A percentile compares a stretch with the other conserved stretches of the same genome.
phyloP scores from a whole-genome alignment of 768 basidiomycete species.

The Pleurotus salmoneostramineus region DNA sequence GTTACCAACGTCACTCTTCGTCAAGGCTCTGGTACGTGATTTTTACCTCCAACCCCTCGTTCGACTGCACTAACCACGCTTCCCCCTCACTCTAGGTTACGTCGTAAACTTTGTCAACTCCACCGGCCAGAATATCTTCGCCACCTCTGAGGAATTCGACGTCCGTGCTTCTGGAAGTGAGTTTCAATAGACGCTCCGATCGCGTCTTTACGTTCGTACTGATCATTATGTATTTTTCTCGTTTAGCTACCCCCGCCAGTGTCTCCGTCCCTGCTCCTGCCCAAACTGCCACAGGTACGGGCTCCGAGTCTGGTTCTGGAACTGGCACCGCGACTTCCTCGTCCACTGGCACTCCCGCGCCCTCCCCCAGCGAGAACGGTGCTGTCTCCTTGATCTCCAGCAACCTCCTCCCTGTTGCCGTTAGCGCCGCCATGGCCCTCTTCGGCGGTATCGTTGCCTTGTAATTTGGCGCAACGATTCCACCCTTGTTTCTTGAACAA shows the following conservation, averaged over 20 bases:
- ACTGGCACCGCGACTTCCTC: not conserved
- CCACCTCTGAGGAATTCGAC: conserved; percentile 1
- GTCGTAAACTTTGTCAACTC: conserved; percentile 4
- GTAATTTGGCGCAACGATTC: not conserved
- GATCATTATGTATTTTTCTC: not conserved
- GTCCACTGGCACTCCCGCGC: not conserved
- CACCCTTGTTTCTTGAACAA: not conserved
- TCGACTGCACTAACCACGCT: not conserved
- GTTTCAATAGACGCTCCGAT: not conserved
- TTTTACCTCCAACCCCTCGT: not conserved
- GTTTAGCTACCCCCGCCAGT: conserved; percentile 1
- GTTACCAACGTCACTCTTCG: conserved; percentile 4
- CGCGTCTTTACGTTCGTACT: not conserved
- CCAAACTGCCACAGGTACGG: not conserved
- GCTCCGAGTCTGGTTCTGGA: not conserved
- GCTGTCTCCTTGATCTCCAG: not conserved
- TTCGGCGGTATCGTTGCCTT: not conserved
- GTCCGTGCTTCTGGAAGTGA: conserved; percentile 4
- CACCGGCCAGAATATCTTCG: not conserved
- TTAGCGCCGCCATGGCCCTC: conserved; percentile 5
- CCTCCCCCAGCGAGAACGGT: not conserved
- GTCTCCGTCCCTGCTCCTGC: conserved; percentile 4
- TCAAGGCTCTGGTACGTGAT: not conserved
- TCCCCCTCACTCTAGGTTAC: not conserved
- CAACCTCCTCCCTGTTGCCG: not conserved